A percentile compares a stretch with the other conserved stretches of the same genome.
phyloP scores from a whole-genome alignment of 441 rosid species.

The Daphne laureola region DNA sequence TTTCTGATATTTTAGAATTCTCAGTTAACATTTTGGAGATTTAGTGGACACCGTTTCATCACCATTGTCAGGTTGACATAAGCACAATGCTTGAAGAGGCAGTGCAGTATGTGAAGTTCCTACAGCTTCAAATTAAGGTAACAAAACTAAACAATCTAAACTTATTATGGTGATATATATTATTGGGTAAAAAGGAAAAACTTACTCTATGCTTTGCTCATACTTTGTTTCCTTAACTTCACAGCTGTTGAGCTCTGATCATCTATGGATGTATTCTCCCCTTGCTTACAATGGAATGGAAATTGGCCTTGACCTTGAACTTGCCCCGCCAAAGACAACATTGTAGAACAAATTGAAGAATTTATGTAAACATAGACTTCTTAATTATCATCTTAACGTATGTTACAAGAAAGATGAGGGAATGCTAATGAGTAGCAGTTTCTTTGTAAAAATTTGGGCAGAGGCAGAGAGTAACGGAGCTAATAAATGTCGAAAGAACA shows the following conservation, averaged over 20 bases:
- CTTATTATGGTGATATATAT: neutral
- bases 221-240: slow-evolving; percentile 6
- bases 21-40: too few relatives aligned
- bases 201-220: neutral
- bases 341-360: slow-evolving; percentile 5
- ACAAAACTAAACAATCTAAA: neutral
- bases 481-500: too few relatives aligned
- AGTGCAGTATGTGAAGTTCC: slow-evolving; percentile 58
- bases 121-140: slow-evolving; percentile 85
- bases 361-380: too few relatives aligned
- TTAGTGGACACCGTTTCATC: slow-evolving; percentile 1
- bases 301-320: slow-evolving; percentile 51
- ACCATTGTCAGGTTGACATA: slow-evolving; percentile 49
- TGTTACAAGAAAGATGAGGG: slow-evolving; percentile 10
- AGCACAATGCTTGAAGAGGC: slow-evolving; percentile 89
- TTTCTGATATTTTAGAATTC: neutral
- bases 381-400: too few relatives aligned
- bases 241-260: slow-evolving; percentile 71
- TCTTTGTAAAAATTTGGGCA: too few relatives aligned
- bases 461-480: too few relatives aligned
- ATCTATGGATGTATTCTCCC: slow-evolving; percentile 76
- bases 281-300: slow-evolving; percentile 72
- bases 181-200: neutral
- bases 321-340: slow-evolving; percentile 19
- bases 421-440: slow-evolving; percentile 1